Evolutionary conservation across 345 rosid genomes (phyloP).

Genomic region (Eucalyptus polybractea): DNA sequence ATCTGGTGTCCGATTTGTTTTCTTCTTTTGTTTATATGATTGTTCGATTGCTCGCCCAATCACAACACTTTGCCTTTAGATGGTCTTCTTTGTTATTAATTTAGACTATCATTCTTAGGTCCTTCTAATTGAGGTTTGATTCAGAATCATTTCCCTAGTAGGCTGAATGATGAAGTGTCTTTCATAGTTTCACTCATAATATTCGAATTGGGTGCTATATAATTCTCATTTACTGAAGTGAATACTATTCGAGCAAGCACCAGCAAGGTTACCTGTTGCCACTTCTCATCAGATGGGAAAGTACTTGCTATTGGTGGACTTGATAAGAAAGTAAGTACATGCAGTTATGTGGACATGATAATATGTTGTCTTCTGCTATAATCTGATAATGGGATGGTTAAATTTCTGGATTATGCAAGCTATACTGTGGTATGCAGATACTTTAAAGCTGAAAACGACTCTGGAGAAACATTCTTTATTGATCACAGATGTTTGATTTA

Average conservation of each 20-base stretch:
- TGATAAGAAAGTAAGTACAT: slow-evolving; percentile 67
- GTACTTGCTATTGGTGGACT: slow-evolving; percentile 93
- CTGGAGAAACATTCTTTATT: slow-evolving; percentile 74
- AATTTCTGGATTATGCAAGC: slow-evolving; percentile 37
- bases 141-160: background rate
- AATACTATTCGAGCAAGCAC: slow-evolving; percentile 65
- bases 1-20: no score
- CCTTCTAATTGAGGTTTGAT: background rate
- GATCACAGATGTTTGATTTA: slow-evolving; percentile 88
- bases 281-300: slow-evolving; percentile 96
- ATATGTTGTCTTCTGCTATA: background rate
- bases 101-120: background rate
- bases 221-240: slow-evolving; percentile 5
- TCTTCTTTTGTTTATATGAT: no score
- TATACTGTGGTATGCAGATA: slow-evolving; percentile 70
- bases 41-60: no score
- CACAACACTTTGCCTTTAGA: background rate
- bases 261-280: slow-evolving; percentile 69
- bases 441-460: slow-evolving; percentile 52
- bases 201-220: background rate
- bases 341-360: background rate
- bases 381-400: background rate
- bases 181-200: background rate
- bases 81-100: background rate
- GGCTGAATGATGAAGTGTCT: background rate